These are phyloP conservation scores for Dactylorhiza incarnata DNA, from an alignment of 106 monocot species.

Conservation along the genomic window DNA sequence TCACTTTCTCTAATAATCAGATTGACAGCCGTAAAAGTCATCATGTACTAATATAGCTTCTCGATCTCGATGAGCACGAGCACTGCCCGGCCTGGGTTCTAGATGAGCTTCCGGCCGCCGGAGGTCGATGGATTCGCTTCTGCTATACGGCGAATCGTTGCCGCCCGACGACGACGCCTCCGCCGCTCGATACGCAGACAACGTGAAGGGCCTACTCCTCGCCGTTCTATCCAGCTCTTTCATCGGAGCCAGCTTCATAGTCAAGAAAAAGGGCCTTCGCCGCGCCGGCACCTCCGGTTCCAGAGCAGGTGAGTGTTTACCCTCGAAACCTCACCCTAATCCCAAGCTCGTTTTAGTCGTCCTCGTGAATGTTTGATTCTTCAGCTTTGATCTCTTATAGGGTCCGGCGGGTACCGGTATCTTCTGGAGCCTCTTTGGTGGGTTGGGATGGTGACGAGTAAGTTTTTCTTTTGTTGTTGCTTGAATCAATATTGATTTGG, in stretches of 20 bases:
- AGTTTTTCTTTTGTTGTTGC: conserved; percentile 9
- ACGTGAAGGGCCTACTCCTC: conserved; percentile 73
- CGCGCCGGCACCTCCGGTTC: conserved; percentile 61
- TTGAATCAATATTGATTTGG: background rate
- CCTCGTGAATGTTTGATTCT: background rate
- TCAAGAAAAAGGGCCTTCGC: conserved; percentile 93
- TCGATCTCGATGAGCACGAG: no score
- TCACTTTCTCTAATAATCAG: no score
- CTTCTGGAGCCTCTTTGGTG: conserved; percentile 92
- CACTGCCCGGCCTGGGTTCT: background rate
- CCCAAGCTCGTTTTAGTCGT: background rate
- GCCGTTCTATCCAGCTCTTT: conserved; percentile 82
- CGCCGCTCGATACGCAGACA: conserved; percentile 26
- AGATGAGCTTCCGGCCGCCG: background rate
- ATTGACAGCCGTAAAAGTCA: no score
- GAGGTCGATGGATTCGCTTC: conserved; percentile 1
- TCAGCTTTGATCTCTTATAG: conserved; percentile 16
- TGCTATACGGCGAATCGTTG: background rate
- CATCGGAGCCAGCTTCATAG: conserved; percentile 90
- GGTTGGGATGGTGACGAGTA: conserved; percentile 85
- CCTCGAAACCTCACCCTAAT: conserved; percentile 1
- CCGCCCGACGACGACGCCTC: background rate
- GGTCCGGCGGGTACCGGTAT: conserved; percentile 81
- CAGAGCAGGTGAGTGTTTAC: conserved; percentile 50
- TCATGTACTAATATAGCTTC: no score